phyloP scores from a whole-genome alignment of 106 monocot species.

The Dendrobium officinale region DNA sequence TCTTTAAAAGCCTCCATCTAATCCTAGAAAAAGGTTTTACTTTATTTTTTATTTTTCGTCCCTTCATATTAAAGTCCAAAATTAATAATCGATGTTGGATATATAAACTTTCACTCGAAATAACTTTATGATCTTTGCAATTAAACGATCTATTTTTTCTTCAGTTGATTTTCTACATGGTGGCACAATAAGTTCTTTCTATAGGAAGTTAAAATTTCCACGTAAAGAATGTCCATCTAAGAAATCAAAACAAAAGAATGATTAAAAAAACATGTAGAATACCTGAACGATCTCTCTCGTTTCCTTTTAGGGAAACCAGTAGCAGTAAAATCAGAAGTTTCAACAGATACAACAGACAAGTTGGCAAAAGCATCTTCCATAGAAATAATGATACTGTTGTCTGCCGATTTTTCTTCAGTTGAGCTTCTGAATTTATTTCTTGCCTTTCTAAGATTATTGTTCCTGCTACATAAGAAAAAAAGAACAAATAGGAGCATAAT shows the following conservation, averaged over 20 bases:
- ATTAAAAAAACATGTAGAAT: not conserved
- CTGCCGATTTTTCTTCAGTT: constrained; percentile 8
- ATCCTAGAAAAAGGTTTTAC: too few relatives aligned
- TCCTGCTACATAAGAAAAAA: constrained; percentile 9
- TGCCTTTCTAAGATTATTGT: constrained; percentile 8
- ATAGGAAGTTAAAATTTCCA: not conserved
- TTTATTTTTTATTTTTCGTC: too few relatives aligned
- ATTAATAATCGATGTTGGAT: too few relatives aligned
- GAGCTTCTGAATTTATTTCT: constrained; percentile 10
- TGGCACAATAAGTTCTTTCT: not conserved
- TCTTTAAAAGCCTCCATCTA: too few relatives aligned
- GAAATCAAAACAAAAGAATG: not conserved
- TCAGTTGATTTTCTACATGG: too few relatives aligned
- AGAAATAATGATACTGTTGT: not conserved
- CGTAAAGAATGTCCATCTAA: not conserved
- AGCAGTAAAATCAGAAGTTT: not conserved
- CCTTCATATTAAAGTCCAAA: too few relatives aligned
- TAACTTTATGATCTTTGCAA: too few relatives aligned
- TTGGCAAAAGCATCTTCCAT: constrained; percentile 3
- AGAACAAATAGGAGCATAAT: not conserved
- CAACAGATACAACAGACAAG: constrained; percentile 2
- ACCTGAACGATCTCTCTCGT: constrained; percentile 13
- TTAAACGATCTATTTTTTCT: too few relatives aligned
- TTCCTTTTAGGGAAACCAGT: not conserved
- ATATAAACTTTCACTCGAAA: too few relatives aligned